Percentiles rank a stretch among this genome's conserved stretches.
These are phyloP conservation scores for Acacia concinna DNA, from an alignment of 331 rosid genomes.

Conservation along the genomic window DNA sequence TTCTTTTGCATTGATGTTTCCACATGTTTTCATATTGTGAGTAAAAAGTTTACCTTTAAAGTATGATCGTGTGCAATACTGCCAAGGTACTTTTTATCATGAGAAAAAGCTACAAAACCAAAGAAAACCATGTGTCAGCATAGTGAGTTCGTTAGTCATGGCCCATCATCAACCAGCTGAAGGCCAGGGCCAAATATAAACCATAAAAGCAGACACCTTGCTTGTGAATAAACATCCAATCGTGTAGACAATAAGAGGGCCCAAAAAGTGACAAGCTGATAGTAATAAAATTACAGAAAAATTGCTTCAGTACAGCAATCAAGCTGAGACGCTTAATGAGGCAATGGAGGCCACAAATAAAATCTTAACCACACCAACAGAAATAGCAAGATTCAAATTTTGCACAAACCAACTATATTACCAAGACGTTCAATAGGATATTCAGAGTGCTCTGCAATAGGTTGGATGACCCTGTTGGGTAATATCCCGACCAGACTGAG, in stretches of 20 bases:
- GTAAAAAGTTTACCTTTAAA: conserved; percentile 52
- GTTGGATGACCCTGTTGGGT: conserved; percentile 85
- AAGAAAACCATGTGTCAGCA: conserved; percentile 38
- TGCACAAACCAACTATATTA: conserved; percentile 34
- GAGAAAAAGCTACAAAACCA: conserved; percentile 68
- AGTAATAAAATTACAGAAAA: not conserved
- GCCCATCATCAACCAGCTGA: not conserved
- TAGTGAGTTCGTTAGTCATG: not conserved
- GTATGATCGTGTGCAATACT: conserved; percentile 73
- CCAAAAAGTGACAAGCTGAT: not conserved
- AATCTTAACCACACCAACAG: not conserved
- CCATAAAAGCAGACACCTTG: not conserved
- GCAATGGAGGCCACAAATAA: not conserved
- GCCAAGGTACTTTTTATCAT: conserved; percentile 75
- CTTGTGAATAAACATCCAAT: not conserved
- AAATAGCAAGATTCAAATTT: conserved; percentile 15
- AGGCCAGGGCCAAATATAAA: not conserved
- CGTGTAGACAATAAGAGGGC: not conserved
- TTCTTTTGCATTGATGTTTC: not conserved
- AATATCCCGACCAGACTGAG: conserved; percentile 78
- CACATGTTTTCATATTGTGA: not conserved
- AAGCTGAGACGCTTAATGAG: not conserved
- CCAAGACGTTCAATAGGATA: conserved; percentile 87
- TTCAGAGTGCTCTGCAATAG: conserved; percentile 92
- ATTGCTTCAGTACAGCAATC: not conserved